A percentile compares a stretch with the other conserved stretches of the same genome.
Evolutionary conservation across 1,284 basidiomycete species (phyloP).

Genomic region (Pseudomicrostroma phylloplanum): DNA sequence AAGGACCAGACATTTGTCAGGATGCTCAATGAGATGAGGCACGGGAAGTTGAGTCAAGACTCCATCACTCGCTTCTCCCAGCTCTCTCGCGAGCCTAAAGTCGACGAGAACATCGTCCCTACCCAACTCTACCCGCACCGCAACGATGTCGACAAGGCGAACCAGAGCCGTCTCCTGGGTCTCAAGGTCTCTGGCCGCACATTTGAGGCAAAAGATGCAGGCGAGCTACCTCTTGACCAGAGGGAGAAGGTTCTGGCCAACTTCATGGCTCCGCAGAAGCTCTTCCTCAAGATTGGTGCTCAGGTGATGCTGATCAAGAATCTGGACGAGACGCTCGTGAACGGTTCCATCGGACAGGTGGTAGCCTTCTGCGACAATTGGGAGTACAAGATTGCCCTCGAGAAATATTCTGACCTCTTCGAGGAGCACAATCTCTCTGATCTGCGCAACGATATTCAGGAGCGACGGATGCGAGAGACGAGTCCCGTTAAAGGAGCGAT

Average conservation of each 20-base stretch:
- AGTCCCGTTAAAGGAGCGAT: slow-evolving; percentile 4
- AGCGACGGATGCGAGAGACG: background rate
- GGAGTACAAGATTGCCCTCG: background rate
- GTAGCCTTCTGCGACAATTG: background rate
- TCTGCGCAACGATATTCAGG: background rate
- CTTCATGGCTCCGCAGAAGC: slow-evolving; percentile 42
- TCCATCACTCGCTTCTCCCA: slow-evolving; percentile 21
- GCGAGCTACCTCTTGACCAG: slow-evolving; percentile 22
- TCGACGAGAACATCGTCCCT: slow-evolving; percentile 34
- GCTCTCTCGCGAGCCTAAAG: slow-evolving; percentile 26
- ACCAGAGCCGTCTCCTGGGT: slow-evolving; percentile 59
- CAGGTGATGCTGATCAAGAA: slow-evolving; percentile 71
- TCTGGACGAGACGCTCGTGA: slow-evolving; percentile 68
- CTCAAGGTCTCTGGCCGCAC: slow-evolving; percentile 24
- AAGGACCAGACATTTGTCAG: slow-evolving; percentile 53
- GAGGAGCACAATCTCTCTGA: slow-evolving; percentile 2
- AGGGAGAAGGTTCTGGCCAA: slow-evolving; percentile 30
- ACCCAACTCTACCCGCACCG: slow-evolving; percentile 65
- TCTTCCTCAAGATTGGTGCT: slow-evolving; percentile 65
- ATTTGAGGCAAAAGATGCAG: slow-evolving; percentile 35
- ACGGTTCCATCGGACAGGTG: slow-evolving; percentile 72
- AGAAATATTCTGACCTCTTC: background rate
- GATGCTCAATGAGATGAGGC: slow-evolving; percentile 43
- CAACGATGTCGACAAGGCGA: slow-evolving; percentile 72
- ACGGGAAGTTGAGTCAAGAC: slow-evolving; percentile 29